Evolutionary conservation across 306 rosid species (phyloP), one percentile per base, ranked within the genome.

Genomic region (Ochetophila trinervis): DNA sequence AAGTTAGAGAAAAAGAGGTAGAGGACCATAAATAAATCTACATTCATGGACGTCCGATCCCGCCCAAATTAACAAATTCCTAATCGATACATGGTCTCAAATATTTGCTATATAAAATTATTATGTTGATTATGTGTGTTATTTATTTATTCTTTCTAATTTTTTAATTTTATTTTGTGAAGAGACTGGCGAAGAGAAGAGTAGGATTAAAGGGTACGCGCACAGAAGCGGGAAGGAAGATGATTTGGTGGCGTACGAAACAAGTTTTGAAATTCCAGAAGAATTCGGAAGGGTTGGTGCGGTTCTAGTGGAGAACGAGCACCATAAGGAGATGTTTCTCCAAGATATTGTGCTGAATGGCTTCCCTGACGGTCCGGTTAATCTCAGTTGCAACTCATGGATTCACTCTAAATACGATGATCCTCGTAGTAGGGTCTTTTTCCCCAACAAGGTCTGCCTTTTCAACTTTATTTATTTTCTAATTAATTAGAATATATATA

Each of bases 281-380:
- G 65, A 34, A 51, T 91, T 86, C 5, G 97, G 96, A 6, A 79
- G 73, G 56, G 57, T 91, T 12, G 97, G 96, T 1, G 97, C 87
- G 0, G 7, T 91, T 34, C 18, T 83, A 1, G 71, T 91, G n/a
- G 91, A 88, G 75, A 88, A 88, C 65, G 87, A 81, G 61, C 90
- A 84, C 57, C 82, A 51, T 69, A 65, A 18, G 8, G 97, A 91
- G 73, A 74, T 72, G 69, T 86, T 54, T 45, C 37, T 91, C 5
- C 72, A 50, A 40, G 78, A 84, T 1, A 57, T 88, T 17, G 64
- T 83, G n/a, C 73, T 91, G 1, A 47, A 70, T 7, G 94, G 91
- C 53, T 73, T 86, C 23, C 47, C 69, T 15, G 22, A 45, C 24
- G 86, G 84, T 21, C 74, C 91, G 1, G 2, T 84, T 1, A 61